Base-by-base conservation (phyloP, 2,329 filamentous ascomycete species). In the Cyclaneusma minus region DNA sequence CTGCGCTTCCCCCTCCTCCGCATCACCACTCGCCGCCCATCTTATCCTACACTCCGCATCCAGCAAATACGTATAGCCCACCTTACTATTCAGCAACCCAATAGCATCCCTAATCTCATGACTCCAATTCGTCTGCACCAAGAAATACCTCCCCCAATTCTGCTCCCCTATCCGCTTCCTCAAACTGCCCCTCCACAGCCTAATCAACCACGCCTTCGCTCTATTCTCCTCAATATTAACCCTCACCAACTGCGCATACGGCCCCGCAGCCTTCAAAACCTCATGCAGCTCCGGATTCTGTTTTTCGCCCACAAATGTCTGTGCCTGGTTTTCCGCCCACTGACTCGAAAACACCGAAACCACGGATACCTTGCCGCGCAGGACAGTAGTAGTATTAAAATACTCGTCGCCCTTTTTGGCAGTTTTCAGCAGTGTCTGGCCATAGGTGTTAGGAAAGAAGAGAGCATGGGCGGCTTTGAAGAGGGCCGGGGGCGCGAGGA, bases 391-490 rank as follows among this genome's bases (percentile, higher is more conserved):
- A 2, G 85, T 93, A 52, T 92, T 70, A 29, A 52, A 56, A 22
- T 60, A 49, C 24, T 55, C 39, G 39, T 24, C 25, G 35, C 39
- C 32, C 48, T 48, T 54, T 30, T 56, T 57, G 43, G 55, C 54
- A 25, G 55, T 55, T 38, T 68, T 71, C 29, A 67, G 55, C 16
- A 94, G 62, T 2, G 84, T 94, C 39, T 68, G 61, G 23, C 89
- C 89, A 48, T 67, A 68, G 31, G 98, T 61, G 54, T 98, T 98
- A 23, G 89, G 89, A 56, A 98, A 94, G 60, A 79, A 95, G 36
- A 94, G 67, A 4, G 87, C 78, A 27, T 73, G 65, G 20, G 91
- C 81, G 37, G 65, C 65, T 44, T 74, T 78, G 63, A 95, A 95
- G 25, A 87, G 64, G n/a, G 77, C 64, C 4, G 79, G 70, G 19